Conservation (phyloP, 306 rosid genomes). For the Calophaca sinica region DNA sequence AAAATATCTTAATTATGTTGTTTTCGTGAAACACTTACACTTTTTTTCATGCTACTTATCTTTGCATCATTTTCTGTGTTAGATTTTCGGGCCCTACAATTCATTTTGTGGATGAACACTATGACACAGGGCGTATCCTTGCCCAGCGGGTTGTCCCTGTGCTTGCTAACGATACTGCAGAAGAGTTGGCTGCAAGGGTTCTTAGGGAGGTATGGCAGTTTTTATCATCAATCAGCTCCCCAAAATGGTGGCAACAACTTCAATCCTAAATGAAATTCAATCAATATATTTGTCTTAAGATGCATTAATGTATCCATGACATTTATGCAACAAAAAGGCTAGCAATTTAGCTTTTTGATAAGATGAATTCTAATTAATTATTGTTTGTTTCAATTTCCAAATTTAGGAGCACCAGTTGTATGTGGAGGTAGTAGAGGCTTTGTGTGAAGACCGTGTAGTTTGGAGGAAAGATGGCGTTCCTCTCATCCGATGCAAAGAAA, state of each 20-base stretch:
- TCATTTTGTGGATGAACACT: conserved; percentile 92
- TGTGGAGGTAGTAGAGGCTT: conserved; percentile 74
- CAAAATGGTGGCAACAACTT: not conserved
- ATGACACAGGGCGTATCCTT: conserved; percentile 87
- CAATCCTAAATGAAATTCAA: conserved; percentile 27
- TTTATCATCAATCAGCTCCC: conserved; percentile 14
- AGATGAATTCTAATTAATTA: not conserved
- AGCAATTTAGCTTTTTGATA: not conserved
- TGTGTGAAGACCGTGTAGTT: conserved; percentile 79
- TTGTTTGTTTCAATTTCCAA: conserved; percentile 7
- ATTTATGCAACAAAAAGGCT: conserved; percentile 9
- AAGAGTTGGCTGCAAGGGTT: conserved; percentile 85
- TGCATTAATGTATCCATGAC: not conserved
- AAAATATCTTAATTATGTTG: not conserved
- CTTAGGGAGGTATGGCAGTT: conserved; percentile 67
- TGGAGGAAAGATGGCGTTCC: conserved; percentile 97
- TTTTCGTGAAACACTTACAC: not conserved
- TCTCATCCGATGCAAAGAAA: conserved; percentile 77
- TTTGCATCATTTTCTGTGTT: conserved; percentile 16
- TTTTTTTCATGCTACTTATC: not conserved
- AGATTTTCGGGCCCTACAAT: conserved; percentile 91
- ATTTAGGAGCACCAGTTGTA: conserved; percentile 78
- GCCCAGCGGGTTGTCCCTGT: conserved; percentile 90
- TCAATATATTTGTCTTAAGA: conserved; percentile 16
- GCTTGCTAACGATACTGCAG: conserved; percentile 73